phyloP scores from a whole-genome alignment of 805 yeast species.

The Metschnikowia kofuensis region DNA sequence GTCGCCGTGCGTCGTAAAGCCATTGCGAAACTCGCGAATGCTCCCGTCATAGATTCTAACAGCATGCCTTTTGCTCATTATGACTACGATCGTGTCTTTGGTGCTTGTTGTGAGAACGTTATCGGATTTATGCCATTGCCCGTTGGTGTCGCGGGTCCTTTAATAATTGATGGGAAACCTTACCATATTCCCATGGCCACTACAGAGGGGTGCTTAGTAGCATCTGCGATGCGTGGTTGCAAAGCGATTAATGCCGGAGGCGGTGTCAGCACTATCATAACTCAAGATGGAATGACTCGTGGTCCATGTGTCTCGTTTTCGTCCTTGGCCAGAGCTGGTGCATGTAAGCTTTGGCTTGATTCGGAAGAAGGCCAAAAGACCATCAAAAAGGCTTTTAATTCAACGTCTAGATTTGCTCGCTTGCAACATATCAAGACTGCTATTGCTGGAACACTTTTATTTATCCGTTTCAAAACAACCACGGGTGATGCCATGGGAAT shows the following conservation, averaged over 20 bases:
- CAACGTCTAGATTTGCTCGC: conserved; percentile 96
- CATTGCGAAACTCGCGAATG: conserved; percentile 78
- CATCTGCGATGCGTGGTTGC: conserved; percentile 98
- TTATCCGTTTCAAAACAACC: conserved; percentile 92
- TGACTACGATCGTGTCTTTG: conserved; percentile 94
- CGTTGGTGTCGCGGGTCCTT: conserved; percentile 96
- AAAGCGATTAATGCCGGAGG: conserved; percentile 97
- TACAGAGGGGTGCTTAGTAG: conserved; percentile 97
- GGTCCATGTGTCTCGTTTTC: conserved; percentile 97
- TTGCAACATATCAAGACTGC: conserved; percentile 89
- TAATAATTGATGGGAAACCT: conserved; percentile 83
- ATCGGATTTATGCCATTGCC: conserved; percentile 96
- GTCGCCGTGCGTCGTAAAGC: conserved; percentile 90
- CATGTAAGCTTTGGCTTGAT: conserved; percentile 92
- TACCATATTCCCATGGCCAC: conserved; percentile 98
- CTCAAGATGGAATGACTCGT: conserved; percentile 98
- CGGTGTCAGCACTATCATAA: conserved; percentile 87
- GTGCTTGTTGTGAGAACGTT: conserved; percentile 99
- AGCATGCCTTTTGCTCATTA: conserved; percentile 78
- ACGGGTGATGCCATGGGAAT: conserved; percentile 99
- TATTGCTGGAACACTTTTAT: conserved; percentile 86
- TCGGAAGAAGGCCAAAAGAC: conserved; percentile 86
- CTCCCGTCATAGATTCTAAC: conserved; percentile 70
- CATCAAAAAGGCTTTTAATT: conserved; percentile 86
- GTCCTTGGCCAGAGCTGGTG: conserved; percentile 81